Conservation (phyloP, 1,284 basidiomycete genomes). For the Ceratobasidium sp. region DNA sequence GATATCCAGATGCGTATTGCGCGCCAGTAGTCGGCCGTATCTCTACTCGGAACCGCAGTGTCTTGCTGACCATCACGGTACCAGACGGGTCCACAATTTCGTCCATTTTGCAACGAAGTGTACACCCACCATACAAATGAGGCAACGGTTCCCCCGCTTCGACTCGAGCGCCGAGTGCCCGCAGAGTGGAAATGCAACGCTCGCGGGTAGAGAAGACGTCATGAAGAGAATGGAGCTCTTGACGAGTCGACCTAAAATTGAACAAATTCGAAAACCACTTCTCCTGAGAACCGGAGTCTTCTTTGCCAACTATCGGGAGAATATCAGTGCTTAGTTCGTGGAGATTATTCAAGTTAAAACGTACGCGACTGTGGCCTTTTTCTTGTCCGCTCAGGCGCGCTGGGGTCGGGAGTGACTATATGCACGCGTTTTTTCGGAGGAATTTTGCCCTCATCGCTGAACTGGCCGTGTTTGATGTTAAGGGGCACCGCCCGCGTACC, state of each 20-base stretch:
- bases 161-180: conserved; percentile 15
- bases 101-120: conserved; percentile 16
- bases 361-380: conserved; percentile 23
- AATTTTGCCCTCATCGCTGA: neutral
- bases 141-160: conserved; percentile 21
- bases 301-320: neutral
- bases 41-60: conserved; percentile 80
- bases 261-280: conserved; percentile 92
- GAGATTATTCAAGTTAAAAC: neutral
- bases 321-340: neutral
- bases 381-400: neutral
- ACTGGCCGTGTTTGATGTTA: neutral
- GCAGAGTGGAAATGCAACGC: conserved; percentile 61
- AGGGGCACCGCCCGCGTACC: conserved; percentile 13
- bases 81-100: conserved; percentile 59
- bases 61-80: conserved; percentile 64
- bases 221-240: conserved; percentile 68
- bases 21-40: conserved; percentile 59
- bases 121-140: conserved; percentile 26
- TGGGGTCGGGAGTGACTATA: conserved; percentile 31
- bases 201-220: conserved; percentile 73
- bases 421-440: conserved; percentile 28
- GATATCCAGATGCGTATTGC: conserved; percentile 58
- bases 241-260: conserved; percentile 78
- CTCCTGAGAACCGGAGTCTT: neutral